phyloP scores from a whole-genome alignment of 306 rosid species.

The Vigna angularis region DNA sequence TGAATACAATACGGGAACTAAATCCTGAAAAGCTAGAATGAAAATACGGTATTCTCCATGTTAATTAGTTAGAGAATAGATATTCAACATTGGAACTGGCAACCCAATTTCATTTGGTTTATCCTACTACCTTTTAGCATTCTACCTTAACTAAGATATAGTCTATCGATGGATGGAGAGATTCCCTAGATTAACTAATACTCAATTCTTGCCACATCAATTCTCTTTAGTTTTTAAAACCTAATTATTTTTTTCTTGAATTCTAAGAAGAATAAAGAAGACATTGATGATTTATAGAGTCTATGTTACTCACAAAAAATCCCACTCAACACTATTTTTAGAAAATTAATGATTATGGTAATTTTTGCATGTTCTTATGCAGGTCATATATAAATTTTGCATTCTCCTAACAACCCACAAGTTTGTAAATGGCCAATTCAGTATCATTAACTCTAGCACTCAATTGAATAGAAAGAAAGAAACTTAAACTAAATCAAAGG shows the following conservation, averaged over 20 bases:
- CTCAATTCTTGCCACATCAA: slow-evolving; percentile 2
- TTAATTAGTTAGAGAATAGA: slow-evolving; percentile 14
- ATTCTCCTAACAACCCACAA: neutral
- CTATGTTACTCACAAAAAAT: neutral
- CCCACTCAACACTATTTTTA: slow-evolving; percentile 5
- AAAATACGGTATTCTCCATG: neutral
- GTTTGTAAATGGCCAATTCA: slow-evolving; percentile 5
- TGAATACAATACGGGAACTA: neutral
- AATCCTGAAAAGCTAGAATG: slow-evolving; percentile 9
- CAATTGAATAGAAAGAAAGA: slow-evolving; percentile 1
- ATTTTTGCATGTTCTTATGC: neutral
- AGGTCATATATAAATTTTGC: neutral
- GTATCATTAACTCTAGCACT: neutral
- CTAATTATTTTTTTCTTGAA: slow-evolving; percentile 20
- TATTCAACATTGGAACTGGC: neutral
- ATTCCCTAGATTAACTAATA: slow-evolving; percentile 23
- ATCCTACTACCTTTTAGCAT: slow-evolving; percentile 3
- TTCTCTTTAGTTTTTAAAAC: slow-evolving; percentile 12
- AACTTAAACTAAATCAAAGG: slow-evolving; percentile 7
- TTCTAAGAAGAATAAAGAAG: slow-evolving; percentile 12
- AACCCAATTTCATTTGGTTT: slow-evolving; percentile 13
- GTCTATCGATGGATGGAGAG: slow-evolving; percentile 17
- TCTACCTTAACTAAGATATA: slow-evolving; percentile 6
- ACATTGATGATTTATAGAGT: neutral
- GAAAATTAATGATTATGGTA: slow-evolving; percentile 21